Base-by-base conservation (phyloP, 2,329 filamentous ascomycete genomes). In the Ascochyta rabiei region DNA sequence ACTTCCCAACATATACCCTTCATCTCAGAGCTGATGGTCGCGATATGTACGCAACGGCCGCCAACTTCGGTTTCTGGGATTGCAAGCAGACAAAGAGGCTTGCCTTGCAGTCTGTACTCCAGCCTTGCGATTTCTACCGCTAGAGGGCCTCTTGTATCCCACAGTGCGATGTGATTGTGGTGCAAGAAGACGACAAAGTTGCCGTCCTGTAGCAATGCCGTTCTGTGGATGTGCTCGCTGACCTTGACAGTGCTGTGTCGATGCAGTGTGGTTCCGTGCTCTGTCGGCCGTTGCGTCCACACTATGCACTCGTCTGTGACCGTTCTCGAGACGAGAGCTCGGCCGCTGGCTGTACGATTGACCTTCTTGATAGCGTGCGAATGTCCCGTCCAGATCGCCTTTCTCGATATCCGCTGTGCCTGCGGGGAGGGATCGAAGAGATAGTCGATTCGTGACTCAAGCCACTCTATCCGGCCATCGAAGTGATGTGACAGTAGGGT, bases 1-100 rank as follows among this genome's bases (percentile, higher is more conserved):
- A 95, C 75, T 72, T 95, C 87, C 91, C 92, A 96, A 0, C 91
- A 90, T 40, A 95, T 80, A 0, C 92, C 91, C 49, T 85, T 83
- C 77, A 91, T 87, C 54, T 89, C 86, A 1, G 90, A 91, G 13
- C 87, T 91, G 39, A 96, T 85, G 0, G 89, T 92, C n/a, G 90
- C 91, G 53, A 96, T 82, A 69, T 96, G 90, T 8, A 79, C 72
- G 1, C 63, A 61, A 21, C 67, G 66, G 9, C 82, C 79, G 24
- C 81, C 81, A 9, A 85, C 78, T 41, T 84, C 80, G 7, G 80
- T 79, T 55, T 88, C 84, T 1, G 90, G 92, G 6, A 96, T 80
- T 16, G 89, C 84, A 19, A 96, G 80, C 24, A 96, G 81, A 69
- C 91, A 96, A 0, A 96, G 81, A 2, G 90, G 89, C 63, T 89